Evolutionary conservation across 2,329 filamentous ascomycete genomes (phyloP).

Genomic region (Fusarium paranaense): DNA sequence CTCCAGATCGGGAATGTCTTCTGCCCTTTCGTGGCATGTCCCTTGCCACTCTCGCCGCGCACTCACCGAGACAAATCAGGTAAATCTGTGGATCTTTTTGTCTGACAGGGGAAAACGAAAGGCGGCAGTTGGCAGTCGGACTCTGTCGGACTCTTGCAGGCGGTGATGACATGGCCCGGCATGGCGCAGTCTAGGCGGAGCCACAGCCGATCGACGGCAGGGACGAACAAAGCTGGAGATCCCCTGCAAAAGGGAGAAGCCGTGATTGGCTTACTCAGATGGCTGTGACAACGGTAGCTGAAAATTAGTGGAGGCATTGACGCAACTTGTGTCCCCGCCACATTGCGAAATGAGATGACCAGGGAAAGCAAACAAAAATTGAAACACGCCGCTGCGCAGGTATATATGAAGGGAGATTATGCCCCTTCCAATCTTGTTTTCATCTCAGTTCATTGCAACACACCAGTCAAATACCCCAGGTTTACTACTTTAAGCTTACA

Average conservation of each 20-base stretch:
- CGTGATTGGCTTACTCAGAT: neutral
- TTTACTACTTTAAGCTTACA: neutral
- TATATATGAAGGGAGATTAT: conserved; percentile 25
- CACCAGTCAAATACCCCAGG: neutral
- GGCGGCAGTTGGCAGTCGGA: neutral
- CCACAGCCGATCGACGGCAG: conserved; percentile 20
- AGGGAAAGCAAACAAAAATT: conserved; percentile 2
- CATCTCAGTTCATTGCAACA: neutral
- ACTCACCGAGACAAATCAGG: neutral
- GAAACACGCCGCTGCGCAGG: neutral
- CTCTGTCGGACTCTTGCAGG: neutral
- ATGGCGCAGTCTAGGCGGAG: conserved; percentile 27
- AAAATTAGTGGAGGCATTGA: conserved; percentile 9
- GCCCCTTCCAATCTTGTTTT: conserved; percentile 8
- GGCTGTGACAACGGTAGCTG: neutral
- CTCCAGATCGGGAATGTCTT: neutral
- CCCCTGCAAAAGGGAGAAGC: neutral
- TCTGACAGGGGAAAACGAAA: neutral
- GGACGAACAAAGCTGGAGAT: neutral
- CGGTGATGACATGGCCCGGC: conserved; percentile 29
- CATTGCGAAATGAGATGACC: conserved; percentile 7
- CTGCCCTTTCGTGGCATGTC: neutral
- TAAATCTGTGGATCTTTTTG: neutral
- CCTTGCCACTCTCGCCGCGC: neutral
- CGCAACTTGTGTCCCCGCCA: conserved; percentile 8